Evolutionary conservation across 1,284 basidiomycete species (phyloP).

Genomic region (Flammula alnicola): DNA sequence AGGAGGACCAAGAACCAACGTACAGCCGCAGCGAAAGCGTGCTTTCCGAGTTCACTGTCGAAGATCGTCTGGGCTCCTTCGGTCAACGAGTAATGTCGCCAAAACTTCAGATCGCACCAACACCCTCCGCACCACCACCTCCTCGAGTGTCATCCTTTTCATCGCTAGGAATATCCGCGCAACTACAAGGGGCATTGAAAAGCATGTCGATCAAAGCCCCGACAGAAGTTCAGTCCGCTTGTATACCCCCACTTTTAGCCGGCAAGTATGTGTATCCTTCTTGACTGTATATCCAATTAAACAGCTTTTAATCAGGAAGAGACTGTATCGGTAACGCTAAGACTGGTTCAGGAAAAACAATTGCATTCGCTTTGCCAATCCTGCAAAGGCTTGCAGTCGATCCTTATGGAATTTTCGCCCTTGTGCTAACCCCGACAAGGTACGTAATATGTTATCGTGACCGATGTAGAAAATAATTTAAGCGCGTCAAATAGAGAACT

Average conservation of each 20-base stretch:
- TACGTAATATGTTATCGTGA: slow-evolving; percentile 36
- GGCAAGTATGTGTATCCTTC: slow-evolving; percentile 50
- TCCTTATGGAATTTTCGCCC: slow-evolving; percentile 92
- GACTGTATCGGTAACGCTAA: slow-evolving; percentile 98
- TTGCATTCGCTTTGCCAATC: slow-evolving; percentile 96
- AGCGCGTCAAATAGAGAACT: slow-evolving; percentile 78
- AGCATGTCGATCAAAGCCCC: slow-evolving; percentile 88
- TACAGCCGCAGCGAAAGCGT: not conserved
- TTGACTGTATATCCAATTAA: slow-evolving; percentile 7
- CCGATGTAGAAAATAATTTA: not conserved
- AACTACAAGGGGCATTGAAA: slow-evolving; percentile 72
- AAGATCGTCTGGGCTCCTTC: slow-evolving; percentile 33
- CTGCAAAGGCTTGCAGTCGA: slow-evolving; percentile 88
- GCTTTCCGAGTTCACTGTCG: slow-evolving; percentile 15
- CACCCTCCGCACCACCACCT: not conserved
- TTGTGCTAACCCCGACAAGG: slow-evolving; percentile 95
- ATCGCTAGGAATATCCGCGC: slow-evolving; percentile 75
- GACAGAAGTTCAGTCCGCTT: slow-evolving; percentile 90
- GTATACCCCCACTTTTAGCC: slow-evolving; percentile 85
- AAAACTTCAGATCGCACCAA: slow-evolving; percentile 5
- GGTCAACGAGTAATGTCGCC: slow-evolving; percentile 12
- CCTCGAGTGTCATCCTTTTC: slow-evolving; percentile 53
- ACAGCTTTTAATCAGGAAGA: slow-evolving; percentile 54
- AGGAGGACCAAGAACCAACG: slow-evolving; percentile 6
- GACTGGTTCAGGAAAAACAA: slow-evolving; percentile 97